Evolutionary conservation across 163 green algal species (phyloP), one percentile per base, ranked within the genome.

Genomic region (Trebouxiophyceae sp.): DNA sequence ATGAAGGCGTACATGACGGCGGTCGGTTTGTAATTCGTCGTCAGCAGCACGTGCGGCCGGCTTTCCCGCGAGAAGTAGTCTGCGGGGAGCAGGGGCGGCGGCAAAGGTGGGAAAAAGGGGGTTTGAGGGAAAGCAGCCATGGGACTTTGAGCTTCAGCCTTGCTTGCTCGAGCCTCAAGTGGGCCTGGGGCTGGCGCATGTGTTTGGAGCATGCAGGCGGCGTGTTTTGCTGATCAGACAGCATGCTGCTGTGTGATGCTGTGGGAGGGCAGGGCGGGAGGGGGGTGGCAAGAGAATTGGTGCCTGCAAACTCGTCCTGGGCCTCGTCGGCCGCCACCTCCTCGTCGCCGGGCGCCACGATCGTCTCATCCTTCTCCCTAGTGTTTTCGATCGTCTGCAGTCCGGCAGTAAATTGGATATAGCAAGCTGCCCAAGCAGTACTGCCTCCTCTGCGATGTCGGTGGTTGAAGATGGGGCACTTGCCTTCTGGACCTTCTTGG

Each of bases 381-480:
- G 77, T 90, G 80, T 94, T 96, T 54, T 97, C 91, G 33, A 97
- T 84, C 0, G 91, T 97, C 83, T 91, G 80, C 62, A 57, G n/a
- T n/a, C n/a, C n/a, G n/a, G n/a, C n/a, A n/a, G n/a, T n/a, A n/a
- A n/a, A n/a, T n/a, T n/a, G n/a, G n/a, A n/a, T n/a, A n/a, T n/a
- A n/a, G n/a, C n/a, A n/a, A n/a, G n/a, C n/a, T n/a, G n/a, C n/a
- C 56, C n/a, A 19, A 32, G 31, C 23, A n/a, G 19, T 32, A 45
- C 50, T 32, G 28, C 24, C 5, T 44, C n/a, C 32, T 68, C 61
- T 22, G 8, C 8, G 5, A 66, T 69, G 57, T 46, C 0, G 32
- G 20, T 28, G 7, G 29, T 23, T 44, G 59, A 65, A 55, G 26
- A 47, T 23, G 31, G 27, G 7, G 24, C 7, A 32, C 57, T 33